Conservation (phyloP, 1,284 basidiomycete species). For the Singerocomus inundabilis region DNA sequence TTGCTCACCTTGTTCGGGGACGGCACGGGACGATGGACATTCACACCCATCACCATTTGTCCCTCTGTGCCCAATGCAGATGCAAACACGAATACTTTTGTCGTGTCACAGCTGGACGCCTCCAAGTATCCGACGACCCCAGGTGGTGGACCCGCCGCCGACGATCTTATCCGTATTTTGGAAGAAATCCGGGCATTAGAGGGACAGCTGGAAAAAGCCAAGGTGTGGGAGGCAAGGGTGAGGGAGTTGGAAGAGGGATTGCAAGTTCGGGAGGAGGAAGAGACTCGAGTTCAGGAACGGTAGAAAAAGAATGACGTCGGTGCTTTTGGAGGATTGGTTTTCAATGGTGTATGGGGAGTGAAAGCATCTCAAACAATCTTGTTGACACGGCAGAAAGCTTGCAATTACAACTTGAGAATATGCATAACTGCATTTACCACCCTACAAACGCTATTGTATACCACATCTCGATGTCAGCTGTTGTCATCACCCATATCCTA, state of each 20-base stretch:
- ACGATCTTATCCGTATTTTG: conserved; percentile 26
- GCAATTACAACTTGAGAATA: neutral
- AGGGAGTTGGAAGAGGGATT: conserved; percentile 24
- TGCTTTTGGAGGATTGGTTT: neutral
- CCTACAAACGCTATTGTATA: neutral
- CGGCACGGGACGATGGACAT: conserved; percentile 65
- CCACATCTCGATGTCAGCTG: neutral
- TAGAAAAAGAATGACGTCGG: neutral
- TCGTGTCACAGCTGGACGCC: conserved; percentile 33
- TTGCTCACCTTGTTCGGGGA: conserved; percentile 75
- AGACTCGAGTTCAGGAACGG: neutral
- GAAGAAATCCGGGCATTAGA: conserved; percentile 69
- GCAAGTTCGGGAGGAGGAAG: conserved; percentile 11
- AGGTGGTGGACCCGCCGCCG: conserved; percentile 50
- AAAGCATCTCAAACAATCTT: too few relatives aligned
- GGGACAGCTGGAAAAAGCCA: conserved; percentile 63
- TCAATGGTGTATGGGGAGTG: neutral
- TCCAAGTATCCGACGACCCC: conserved; percentile 53
- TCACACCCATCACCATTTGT: conserved; percentile 38
- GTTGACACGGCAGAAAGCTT: neutral
- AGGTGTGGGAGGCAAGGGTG: conserved; percentile 54
- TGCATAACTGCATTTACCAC: neutral
- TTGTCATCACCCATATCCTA: conserved; percentile 1
- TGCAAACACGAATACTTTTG: neutral
- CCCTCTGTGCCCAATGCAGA: neutral